phyloP scores from a whole-genome alignment of 805 yeast species.

The Schwanniomyces polymorphus region DNA sequence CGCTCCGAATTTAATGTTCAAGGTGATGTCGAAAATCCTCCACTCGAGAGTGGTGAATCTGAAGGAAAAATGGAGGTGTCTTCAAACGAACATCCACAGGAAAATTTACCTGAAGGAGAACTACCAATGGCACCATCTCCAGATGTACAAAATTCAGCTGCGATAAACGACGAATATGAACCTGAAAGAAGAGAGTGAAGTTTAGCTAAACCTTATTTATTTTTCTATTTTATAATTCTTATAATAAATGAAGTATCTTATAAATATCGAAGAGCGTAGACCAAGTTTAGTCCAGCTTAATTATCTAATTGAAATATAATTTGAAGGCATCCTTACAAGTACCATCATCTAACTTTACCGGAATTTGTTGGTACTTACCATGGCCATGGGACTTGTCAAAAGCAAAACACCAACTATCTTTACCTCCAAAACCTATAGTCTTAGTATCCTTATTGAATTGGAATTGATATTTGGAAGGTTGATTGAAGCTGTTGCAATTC shows the following conservation, averaged over 20 bases:
- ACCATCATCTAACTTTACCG: conserved; percentile 18
- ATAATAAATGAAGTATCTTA: neutral
- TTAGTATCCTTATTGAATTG: conserved; percentile 47
- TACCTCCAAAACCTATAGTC: conserved; percentile 61
- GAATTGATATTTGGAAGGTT: conserved; percentile 46
- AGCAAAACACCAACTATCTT: conserved; percentile 57
- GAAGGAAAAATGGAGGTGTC: neutral
- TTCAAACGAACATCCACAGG: neutral
- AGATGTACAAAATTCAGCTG: too few species aligned
- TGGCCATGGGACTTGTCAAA: conserved; percentile 29
- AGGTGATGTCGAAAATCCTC: neutral
- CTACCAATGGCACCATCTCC: neutral
- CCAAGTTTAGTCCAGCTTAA: too few species aligned
- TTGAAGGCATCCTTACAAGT: conserved; percentile 11
- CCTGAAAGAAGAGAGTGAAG: neutral
- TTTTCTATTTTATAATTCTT: neutral
- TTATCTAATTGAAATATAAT: conserved; percentile 1
- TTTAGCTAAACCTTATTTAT: neutral
- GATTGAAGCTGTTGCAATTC: conserved; percentile 16
- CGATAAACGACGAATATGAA: neutral
- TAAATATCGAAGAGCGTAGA: neutral
- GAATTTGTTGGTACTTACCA: conserved; percentile 21
- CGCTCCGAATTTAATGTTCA: neutral
- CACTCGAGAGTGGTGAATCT: neutral
- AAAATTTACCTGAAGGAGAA: neutral